Percentiles rank a stretch among this genome's conserved stretches.
phyloP scores from a whole-genome alignment of 345 rosid genomes.

The Eucalyptus albens region DNA sequence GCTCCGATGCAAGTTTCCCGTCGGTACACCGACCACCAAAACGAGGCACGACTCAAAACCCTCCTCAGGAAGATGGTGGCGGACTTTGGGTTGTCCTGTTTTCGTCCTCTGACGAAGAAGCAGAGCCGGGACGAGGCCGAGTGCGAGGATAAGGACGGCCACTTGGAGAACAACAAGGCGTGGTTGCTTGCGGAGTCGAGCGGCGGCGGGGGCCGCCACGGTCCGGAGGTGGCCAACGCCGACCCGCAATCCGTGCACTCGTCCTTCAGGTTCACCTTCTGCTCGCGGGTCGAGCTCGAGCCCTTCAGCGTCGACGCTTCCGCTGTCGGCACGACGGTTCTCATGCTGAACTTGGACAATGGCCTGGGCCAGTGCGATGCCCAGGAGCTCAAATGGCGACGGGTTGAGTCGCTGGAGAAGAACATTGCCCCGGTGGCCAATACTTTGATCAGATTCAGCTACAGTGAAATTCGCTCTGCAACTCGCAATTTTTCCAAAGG shows the following conservation, averaged over 20 bases:
- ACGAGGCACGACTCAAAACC: neutral
- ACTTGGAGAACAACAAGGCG: slow-evolving; percentile 71
- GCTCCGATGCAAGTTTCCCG: neutral
- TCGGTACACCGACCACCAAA: neutral
- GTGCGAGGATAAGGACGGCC: neutral
- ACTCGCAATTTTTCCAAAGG: slow-evolving; percentile 83
- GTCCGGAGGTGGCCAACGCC: slow-evolving; percentile 33
- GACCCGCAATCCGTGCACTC: slow-evolving; percentile 87
- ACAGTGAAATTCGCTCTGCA: slow-evolving; percentile 58
- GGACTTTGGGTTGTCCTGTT: slow-evolving; percentile 51
- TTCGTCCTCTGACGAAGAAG: slow-evolving; percentile 11
- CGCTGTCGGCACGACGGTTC: slow-evolving; percentile 45
- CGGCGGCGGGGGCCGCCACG: slow-evolving; percentile 7
- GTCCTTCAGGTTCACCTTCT: slow-evolving; percentile 86
- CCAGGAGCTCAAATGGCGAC: slow-evolving; percentile 44
- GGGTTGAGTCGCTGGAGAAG: slow-evolving; percentile 68
- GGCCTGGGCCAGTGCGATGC: slow-evolving; percentile 41
- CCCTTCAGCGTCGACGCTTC: slow-evolving; percentile 35
- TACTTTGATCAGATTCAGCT: slow-evolving; percentile 49
- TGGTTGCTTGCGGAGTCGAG: slow-evolving; percentile 78
- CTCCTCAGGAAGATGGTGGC: slow-evolving; percentile 32
- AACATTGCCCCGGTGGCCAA: slow-evolving; percentile 57
- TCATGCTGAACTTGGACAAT: slow-evolving; percentile 76
- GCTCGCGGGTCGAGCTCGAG: slow-evolving; percentile 77
- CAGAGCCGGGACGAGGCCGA: neutral